Conservation (phyloP, 2,329 filamentous ascomycete genomes). For the Emericellopsis atlantica region DNA sequence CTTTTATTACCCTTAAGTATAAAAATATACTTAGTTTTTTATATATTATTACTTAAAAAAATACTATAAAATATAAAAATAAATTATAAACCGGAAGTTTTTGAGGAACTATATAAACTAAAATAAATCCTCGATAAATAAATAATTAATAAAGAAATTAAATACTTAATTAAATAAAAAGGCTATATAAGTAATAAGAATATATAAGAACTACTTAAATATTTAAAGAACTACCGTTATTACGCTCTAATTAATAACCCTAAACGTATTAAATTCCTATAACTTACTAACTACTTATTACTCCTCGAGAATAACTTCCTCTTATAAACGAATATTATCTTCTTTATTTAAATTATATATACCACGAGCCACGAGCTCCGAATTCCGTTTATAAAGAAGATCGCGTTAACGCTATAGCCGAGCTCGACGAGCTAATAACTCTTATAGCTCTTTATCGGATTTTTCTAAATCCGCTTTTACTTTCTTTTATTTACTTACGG, state of each 20-base stretch:
- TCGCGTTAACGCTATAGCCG: too few relatives aligned
- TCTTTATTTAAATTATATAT: not conserved
- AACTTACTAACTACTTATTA: not conserved
- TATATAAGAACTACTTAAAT: not conserved
- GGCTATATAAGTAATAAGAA: not conserved
- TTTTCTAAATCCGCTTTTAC: not conserved
- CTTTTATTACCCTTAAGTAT: too few relatives aligned
- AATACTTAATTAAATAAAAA: not conserved
- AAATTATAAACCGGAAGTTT: too few relatives aligned
- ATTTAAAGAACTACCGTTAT: not conserved
- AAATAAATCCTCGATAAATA: conserved; percentile 1
- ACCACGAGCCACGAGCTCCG: not conserved
- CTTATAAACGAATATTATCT: not conserved
- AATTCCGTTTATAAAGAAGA: not conserved
- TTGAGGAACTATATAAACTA: conserved; percentile 2
- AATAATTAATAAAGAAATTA: not conserved
- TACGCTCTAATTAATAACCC: not conserved
- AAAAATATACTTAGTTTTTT: too few relatives aligned
- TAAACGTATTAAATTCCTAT: not conserved
- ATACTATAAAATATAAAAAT: too few relatives aligned
- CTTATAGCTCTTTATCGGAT: not conserved
- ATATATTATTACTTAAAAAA: too few relatives aligned
- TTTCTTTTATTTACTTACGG: not conserved
- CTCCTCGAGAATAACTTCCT: too few relatives aligned
- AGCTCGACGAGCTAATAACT: too few relatives aligned